Percentiles rank a stretch among this genome's conserved stretches.
phyloP scores from a whole-genome alignment of 148 eudicot genomes.

The Suaeda aralocaspica region DNA sequence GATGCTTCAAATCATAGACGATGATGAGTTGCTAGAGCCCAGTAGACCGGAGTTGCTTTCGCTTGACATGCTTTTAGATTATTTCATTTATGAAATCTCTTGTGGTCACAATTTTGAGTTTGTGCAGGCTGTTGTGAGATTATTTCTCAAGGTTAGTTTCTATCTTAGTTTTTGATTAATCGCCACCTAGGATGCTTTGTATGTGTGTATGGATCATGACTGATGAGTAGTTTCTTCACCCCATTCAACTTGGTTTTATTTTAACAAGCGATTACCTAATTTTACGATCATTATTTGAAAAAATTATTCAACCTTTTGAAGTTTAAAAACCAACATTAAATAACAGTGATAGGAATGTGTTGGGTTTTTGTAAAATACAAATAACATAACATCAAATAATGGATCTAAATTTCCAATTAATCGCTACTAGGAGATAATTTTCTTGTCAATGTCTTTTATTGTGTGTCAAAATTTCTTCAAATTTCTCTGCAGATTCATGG shows the following conservation, averaged over 20 bases:
- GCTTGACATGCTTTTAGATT: conserved; percentile 78
- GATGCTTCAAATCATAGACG: conserved; percentile 88
- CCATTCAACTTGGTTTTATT: too few relatives aligned
- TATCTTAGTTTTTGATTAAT: too few relatives aligned
- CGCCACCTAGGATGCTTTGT: too few relatives aligned
- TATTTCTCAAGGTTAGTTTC: conserved; percentile 76
- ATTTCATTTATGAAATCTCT: conserved; percentile 70
- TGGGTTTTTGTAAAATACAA: too few relatives aligned
- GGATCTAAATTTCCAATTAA: background rate
- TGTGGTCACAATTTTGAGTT: conserved; percentile 86
- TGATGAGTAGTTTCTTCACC: too few relatives aligned
- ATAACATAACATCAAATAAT: too few relatives aligned
- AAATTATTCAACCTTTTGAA: too few relatives aligned
- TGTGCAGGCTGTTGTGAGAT: conserved; percentile 71
- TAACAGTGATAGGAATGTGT: too few relatives aligned
- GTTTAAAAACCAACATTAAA: too few relatives aligned
- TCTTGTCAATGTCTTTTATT: background rate
- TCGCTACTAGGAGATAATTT: background rate
- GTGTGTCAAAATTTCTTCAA: background rate
- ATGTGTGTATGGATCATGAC: too few relatives aligned
- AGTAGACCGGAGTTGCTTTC: conserved; percentile 57
- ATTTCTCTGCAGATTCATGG: conserved; percentile 73
- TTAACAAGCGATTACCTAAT: too few relatives aligned
- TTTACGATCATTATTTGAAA: too few relatives aligned
- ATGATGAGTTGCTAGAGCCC: conserved; percentile 48